phyloP scores from a whole-genome alignment of 2,329 filamentous ascomycete genomes.

The Penicillium oxalicum region DNA sequence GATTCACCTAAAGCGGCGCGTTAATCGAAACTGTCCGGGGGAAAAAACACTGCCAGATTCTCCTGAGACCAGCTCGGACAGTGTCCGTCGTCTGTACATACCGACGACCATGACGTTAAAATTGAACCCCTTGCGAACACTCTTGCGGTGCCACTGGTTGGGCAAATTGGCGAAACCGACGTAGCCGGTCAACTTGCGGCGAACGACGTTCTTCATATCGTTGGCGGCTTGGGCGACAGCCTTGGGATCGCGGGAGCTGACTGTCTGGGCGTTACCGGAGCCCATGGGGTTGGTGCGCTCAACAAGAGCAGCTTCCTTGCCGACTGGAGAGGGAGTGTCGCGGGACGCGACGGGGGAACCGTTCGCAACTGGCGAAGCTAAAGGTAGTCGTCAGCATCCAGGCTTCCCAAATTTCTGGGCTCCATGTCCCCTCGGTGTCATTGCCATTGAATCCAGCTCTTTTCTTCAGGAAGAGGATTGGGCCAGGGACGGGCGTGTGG shows the following conservation, averaged over 20 bases:
- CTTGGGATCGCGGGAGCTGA: constrained; percentile 61
- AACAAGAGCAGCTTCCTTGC: constrained; percentile 50
- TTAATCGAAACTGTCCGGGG: neutral
- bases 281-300: constrained; percentile 56
- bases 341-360: constrained; percentile 29
- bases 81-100: constrained; percentile 49
- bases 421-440: no score
- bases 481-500: neutral
- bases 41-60: no score
- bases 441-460: no score
- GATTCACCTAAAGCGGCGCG: constrained; percentile 70
- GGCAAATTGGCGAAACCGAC: constrained; percentile 98
- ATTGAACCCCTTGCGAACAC: constrained; percentile 99
- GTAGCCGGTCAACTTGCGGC: constrained; percentile 95
- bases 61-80: no score
- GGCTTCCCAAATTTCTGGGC: constrained; percentile 3
- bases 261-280: constrained; percentile 50
- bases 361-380: constrained; percentile 32
- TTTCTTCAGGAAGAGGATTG: constrained; percentile 1
- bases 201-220: constrained; percentile 90
- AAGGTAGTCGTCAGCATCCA: constrained; percentile 19
- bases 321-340: constrained; percentile 38
- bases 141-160: constrained; percentile 99
- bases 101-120: constrained; percentile 99
- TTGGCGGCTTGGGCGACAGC: constrained; percentile 50